Evolutionary conservation across 139 green algal species (phyloP).

Genomic region (Micractinium sp.): DNA sequence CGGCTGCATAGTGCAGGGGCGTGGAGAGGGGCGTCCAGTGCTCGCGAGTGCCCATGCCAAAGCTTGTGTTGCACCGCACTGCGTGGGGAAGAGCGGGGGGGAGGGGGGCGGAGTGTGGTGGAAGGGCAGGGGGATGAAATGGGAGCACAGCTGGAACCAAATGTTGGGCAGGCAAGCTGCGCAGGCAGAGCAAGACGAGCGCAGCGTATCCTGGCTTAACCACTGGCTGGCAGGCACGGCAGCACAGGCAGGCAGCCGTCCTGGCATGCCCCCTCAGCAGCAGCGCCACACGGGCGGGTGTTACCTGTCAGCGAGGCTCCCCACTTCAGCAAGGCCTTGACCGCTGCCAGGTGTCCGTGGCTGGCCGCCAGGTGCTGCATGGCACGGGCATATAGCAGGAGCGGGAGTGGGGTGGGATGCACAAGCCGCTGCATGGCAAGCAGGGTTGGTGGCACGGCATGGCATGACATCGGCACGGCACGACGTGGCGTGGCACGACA

Average conservation of each 20-base stretch:
- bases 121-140: neutral
- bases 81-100: neutral
- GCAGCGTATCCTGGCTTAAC: too few species aligned
- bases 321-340: constrained; percentile 11
- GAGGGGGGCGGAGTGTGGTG: neutral
- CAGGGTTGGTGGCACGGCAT: too few species aligned
- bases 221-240: neutral
- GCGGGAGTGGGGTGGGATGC: neutral
- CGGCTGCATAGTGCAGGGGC: constrained; percentile 42
- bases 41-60: neutral
- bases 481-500: too few species aligned
- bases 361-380: constrained; percentile 23
- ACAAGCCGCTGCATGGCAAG: neutral
- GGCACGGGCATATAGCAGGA: neutral
- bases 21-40: constrained; percentile 32
- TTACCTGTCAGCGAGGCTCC: constrained; percentile 19
- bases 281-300: too few species aligned
- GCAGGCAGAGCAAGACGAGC: too few species aligned
- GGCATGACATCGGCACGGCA: too few species aligned
- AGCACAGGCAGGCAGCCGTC: neutral
- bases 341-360: constrained; percentile 22
- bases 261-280: neutral
- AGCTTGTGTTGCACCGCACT: constrained; percentile 25
- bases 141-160: neutral
- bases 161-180: too few species aligned